Evolutionary conservation across 805 yeast species (phyloP).

Genomic region (Kodamaea kaohsiungensis): DNA sequence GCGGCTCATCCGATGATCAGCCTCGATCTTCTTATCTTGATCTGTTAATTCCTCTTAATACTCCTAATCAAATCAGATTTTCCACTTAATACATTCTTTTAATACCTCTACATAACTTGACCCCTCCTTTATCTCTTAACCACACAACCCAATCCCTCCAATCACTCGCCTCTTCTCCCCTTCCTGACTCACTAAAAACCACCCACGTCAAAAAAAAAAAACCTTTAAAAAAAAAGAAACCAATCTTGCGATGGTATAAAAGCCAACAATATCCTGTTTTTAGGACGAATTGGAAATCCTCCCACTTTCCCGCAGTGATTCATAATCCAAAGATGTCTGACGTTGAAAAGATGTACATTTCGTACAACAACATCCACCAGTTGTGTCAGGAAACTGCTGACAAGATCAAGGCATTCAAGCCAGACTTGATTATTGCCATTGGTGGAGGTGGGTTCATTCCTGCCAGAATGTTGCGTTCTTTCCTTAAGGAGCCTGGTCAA

Average conservation of each 20-base stretch:
- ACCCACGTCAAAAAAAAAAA: neutral
- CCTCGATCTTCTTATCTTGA: neutral
- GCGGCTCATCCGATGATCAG: neutral
- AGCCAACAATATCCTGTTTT: neutral
- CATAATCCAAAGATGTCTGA: constrained; percentile 14
- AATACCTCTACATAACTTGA: no score
- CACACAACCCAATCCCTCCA: neutral
- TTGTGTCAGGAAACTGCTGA: constrained; percentile 62
- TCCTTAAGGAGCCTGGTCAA: constrained; percentile 81
- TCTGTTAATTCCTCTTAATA: neutral
- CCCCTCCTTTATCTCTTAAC: neutral
- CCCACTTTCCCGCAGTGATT: neutral
- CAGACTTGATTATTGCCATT: constrained; percentile 90
- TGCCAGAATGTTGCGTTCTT: constrained; percentile 92
- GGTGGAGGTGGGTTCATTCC: constrained; percentile 99
- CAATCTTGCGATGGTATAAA: neutral
- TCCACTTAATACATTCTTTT: no score
- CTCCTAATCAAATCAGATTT: neutral
- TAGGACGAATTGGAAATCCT: neutral
- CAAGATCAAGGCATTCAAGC: constrained; percentile 68
- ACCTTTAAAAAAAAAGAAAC: neutral
- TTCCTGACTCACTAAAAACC: neutral
- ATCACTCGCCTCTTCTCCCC: neutral
- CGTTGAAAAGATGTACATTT: constrained; percentile 62
- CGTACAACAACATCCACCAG: constrained; percentile 80